Evolutionary conservation across 352 stramenopile species (phyloP), one percentile per base, ranked within the genome.

Genomic region (Phytophthora vignae): DNA sequence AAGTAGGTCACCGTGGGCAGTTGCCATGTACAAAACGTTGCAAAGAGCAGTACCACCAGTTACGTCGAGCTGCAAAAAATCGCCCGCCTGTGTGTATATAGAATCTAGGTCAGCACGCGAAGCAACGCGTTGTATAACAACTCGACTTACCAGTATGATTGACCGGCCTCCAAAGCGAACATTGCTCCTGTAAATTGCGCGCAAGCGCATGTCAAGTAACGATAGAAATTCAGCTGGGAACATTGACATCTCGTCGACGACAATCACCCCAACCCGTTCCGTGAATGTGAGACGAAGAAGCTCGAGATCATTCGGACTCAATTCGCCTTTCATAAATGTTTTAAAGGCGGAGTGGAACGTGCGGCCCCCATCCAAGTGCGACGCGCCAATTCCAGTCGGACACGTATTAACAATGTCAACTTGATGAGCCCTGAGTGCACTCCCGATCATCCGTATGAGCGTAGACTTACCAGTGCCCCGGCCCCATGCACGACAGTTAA

Each of bases 231-330:
- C 53, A 1, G 64, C 12, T 7, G 46, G 54, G 5, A 76, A 21
- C 73, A 79, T 76, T 0, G 68, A 76, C n/a, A 79, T 46, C 17
- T 79, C 67, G n/a, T 75, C 67, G 0, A 70, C 48, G 0, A 79
- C 63, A 21, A 79, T 61, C 4, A 79, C 27, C 8, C 31, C 11
- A 15, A 75, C 58, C 4, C 22, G n/a, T 31, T 75, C 42, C 0
- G 57, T 72, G 19, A 79, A 76, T 2, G 55, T 73, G 27, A 0
- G 71, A 19, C 0, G 56, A 48, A 78, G 36, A 1, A 55, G 4
- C n/a, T 68, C 61, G 11, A 78, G 8, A 57, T 69, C 50, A 59
- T 60, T 66, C 1, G 31, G 27, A 17, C 53, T 54, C 19, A 63
- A 22, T 1, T 67, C 56, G 1, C 2, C 27, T 8, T 64, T 56